Conservation (phyloP, 441 rosid genomes). For the Hura crepitans region DNA sequence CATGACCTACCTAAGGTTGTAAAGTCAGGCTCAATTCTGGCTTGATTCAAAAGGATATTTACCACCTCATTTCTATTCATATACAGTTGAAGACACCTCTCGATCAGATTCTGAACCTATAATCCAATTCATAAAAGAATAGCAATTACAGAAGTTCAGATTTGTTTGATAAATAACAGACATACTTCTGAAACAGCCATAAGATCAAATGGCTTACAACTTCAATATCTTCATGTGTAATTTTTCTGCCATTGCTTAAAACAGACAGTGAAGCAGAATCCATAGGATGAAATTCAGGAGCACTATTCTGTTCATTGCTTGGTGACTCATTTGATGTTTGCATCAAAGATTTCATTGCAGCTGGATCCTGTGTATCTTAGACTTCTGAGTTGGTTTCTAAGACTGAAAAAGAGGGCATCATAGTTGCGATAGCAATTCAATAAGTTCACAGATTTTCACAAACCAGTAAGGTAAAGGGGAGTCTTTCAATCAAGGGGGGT, state of each 20-base stretch:
- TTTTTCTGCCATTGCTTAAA: slow-evolving; percentile 7
- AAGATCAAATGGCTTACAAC: slow-evolving; percentile 7
- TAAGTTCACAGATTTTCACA: neutral
- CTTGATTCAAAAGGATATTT: slow-evolving; percentile 59
- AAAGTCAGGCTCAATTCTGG: slow-evolving; percentile 59
- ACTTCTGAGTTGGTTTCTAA: neutral
- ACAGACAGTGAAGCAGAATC: slow-evolving; percentile 5
- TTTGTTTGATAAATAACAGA: neutral
- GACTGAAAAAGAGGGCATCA: neutral
- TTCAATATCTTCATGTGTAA: slow-evolving; percentile 17
- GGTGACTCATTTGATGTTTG: neutral
- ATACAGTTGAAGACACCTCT: slow-evolving; percentile 77
- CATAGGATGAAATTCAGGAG: neutral
- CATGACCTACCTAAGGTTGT: slow-evolving; percentile 19
- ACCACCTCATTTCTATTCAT: slow-evolving; percentile 83
- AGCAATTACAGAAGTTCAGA: neutral
- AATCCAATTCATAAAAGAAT: neutral
- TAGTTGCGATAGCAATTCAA: neutral
- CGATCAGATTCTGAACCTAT: slow-evolving; percentile 86
- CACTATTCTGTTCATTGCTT: neutral
- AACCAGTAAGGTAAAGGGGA: neutral
- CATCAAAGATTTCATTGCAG: neutral
- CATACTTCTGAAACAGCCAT: neutral
- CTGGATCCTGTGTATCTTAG: too few relatives aligned
- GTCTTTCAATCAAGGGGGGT: too few relatives aligned